Conservation (phyloP, 2,329 filamentous ascomycete genomes). For the Pseudogymnoascus sp. region DNA sequence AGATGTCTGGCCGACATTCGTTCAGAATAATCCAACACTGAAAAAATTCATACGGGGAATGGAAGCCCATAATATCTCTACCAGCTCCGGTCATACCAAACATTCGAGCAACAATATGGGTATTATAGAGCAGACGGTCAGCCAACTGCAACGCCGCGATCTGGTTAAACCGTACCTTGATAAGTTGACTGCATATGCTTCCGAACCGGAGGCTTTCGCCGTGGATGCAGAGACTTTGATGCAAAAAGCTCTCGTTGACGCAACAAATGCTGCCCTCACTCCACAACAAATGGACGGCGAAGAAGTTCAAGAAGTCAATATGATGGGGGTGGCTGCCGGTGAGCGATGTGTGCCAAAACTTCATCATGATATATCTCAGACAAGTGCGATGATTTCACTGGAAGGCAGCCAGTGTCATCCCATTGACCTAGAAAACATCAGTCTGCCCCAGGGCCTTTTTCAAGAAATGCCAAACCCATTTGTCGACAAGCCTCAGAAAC, state of each 20-base stretch:
- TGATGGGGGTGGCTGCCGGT: background rate
- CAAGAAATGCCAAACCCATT: background rate
- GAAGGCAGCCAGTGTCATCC: background rate
- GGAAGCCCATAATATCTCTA: background rate
- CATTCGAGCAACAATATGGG: background rate
- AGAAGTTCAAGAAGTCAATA: background rate
- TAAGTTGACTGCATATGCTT: background rate
- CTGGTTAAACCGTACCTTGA: background rate
- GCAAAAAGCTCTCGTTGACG: background rate
- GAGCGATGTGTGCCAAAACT: background rate
- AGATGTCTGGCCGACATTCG: background rate
- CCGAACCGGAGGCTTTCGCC: background rate
- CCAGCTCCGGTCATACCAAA: no score
- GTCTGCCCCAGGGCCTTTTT: background rate
- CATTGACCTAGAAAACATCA: background rate
- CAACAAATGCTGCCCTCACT: background rate
- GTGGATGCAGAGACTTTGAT: slow-evolving; percentile 1
- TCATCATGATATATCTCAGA: background rate
- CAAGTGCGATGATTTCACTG: background rate
- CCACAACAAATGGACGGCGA: background rate
- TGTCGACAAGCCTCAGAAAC: background rate
- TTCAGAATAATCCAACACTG: background rate
- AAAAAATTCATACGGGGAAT: background rate
- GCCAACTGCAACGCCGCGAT: background rate
- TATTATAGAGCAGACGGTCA: slow-evolving; percentile 1